Conservation (phyloP, 768 basidiomycete species). For the Termitomyces sp. region DNA sequence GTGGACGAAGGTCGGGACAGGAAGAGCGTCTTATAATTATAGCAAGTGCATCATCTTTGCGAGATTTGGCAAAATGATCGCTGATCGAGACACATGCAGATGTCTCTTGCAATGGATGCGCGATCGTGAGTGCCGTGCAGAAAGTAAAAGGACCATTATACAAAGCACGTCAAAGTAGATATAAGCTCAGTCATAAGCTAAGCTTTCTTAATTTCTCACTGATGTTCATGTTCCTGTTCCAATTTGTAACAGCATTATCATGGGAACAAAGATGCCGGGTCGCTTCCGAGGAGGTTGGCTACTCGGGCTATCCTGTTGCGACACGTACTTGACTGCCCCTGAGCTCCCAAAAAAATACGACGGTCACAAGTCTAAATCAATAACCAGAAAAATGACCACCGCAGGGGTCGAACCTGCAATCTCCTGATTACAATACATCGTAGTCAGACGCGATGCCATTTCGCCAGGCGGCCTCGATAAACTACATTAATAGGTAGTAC, state of each 20-base stretch:
- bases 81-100: conserved; percentile 24
- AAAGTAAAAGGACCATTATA: conserved; percentile 29
- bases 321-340: too few relatives aligned
- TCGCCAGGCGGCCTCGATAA: conserved; percentile 43
- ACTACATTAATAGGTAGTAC: too few relatives aligned
- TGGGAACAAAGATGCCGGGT: conserved; percentile 30
- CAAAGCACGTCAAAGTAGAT: background rate
- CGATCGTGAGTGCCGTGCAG: conserved; percentile 29
- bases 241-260: conserved; percentile 29
- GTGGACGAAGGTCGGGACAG: conserved; percentile 17
- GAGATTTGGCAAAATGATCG: conserved; percentile 23
- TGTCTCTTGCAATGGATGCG: conserved; percentile 28
- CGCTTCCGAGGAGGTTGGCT: conserved; percentile 30
- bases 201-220: conserved; percentile 16
- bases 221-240: conserved; percentile 24
- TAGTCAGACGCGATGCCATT: conserved; percentile 96
- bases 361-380: too few relatives aligned
- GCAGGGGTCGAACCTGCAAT: conserved; percentile 77
- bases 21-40: conserved; percentile 7
- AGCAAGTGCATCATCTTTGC: conserved; percentile 23
- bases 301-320: conserved; percentile 10
- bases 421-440: conserved; percentile 57
- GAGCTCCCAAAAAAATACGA: too few relatives aligned
- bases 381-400: too few relatives aligned
- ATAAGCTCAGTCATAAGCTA: background rate